A percentile compares a stretch with the other conserved stretches of the same genome.
These are phyloP conservation scores for Noccaea caerulescens DNA, from an alignment of 345 rosid species.

Conservation along the genomic window DNA sequence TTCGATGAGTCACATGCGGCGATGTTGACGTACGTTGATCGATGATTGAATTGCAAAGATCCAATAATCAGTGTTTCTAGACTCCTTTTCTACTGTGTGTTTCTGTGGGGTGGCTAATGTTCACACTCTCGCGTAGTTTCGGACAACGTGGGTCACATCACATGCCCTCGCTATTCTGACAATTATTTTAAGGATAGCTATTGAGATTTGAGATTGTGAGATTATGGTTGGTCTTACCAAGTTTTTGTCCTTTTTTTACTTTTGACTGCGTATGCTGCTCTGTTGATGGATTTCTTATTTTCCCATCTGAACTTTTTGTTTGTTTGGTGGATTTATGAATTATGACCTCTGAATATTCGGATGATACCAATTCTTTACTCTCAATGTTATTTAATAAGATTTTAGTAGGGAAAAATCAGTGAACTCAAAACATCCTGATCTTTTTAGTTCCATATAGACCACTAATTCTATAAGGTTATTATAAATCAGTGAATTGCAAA, in stretches of 20 bases:
- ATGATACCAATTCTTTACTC: conserved; percentile 3
- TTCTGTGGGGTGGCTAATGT: conserved; percentile 39
- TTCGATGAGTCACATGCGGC: conserved; percentile 35
- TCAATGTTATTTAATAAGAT: neutral
- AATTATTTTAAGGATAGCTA: conserved; percentile 30
- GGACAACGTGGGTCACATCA: conserved; percentile 47
- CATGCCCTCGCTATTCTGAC: conserved; percentile 45
- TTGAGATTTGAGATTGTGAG: conserved; percentile 17
- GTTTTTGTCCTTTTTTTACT: conserved; percentile 30
- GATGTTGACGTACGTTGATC: conserved; percentile 27
- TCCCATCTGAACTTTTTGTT: neutral
- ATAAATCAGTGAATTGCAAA: no score
- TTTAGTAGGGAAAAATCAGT: neutral
- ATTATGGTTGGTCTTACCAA: conserved; percentile 36
- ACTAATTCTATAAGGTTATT: no score
- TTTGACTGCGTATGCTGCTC: conserved; percentile 20
- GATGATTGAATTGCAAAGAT: conserved; percentile 40
- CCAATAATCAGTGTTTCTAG: conserved; percentile 39
- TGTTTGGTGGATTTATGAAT: neutral
- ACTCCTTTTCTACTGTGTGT: conserved; percentile 16
- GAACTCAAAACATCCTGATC: neutral
- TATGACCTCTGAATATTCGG: neutral
- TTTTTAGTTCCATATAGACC: neutral
- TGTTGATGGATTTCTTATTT: neutral
- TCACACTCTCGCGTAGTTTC: conserved; percentile 41